Percentiles rank a stretch among this genome's conserved stretches.
These are phyloP conservation scores for Coriolopsis trogii DNA, from an alignment of 1,284 basidiomycete genomes.

Conservation along the genomic window DNA sequence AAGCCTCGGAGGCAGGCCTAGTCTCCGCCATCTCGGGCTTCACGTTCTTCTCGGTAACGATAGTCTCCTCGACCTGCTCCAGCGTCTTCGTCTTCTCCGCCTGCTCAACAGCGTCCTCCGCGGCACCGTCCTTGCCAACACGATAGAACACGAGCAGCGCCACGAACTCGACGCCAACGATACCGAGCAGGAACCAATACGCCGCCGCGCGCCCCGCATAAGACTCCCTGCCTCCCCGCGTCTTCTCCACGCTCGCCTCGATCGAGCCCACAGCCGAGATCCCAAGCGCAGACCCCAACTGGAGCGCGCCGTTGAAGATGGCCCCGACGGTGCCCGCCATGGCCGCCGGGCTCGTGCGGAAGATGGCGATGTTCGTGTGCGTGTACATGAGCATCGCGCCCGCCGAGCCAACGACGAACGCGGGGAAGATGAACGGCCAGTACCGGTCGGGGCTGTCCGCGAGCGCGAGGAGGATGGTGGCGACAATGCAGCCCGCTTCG, in stretches of 20 bases:
- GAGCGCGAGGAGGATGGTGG: slow-evolving; percentile 46
- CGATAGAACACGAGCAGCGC: slow-evolving; percentile 43
- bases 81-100: slow-evolving; percentile 14
- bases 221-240: slow-evolving; percentile 31
- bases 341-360: slow-evolving; percentile 47
- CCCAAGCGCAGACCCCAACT: slow-evolving; percentile 54
- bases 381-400: slow-evolving; percentile 40
- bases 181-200: slow-evolving; percentile 52
- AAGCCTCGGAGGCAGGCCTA: too few relatives aligned
- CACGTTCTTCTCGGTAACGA: slow-evolving; percentile 1
- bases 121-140: slow-evolving; percentile 24
- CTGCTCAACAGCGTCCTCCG: slow-evolving; percentile 5
- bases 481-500: slow-evolving; percentile 39
- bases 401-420: slow-evolving; percentile 46
- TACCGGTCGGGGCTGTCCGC: slow-evolving; percentile 45
- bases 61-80: slow-evolving; percentile 12
- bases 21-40: slow-evolving; percentile 1
- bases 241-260: slow-evolving; percentile 45
- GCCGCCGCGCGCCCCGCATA: slow-evolving; percentile 48
- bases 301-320: slow-evolving; percentile 55
- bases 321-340: slow-evolving; percentile 58
- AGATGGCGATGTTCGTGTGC: slow-evolving; percentile 49
- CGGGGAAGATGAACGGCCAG: slow-evolving; percentile 52
- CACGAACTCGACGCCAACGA: slow-evolving; percentile 39
- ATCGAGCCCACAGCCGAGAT: slow-evolving; percentile 51